phyloP scores from a whole-genome alignment of 2,329 filamentous ascomycete genomes.

The Curvularia hawaiiensis region DNA sequence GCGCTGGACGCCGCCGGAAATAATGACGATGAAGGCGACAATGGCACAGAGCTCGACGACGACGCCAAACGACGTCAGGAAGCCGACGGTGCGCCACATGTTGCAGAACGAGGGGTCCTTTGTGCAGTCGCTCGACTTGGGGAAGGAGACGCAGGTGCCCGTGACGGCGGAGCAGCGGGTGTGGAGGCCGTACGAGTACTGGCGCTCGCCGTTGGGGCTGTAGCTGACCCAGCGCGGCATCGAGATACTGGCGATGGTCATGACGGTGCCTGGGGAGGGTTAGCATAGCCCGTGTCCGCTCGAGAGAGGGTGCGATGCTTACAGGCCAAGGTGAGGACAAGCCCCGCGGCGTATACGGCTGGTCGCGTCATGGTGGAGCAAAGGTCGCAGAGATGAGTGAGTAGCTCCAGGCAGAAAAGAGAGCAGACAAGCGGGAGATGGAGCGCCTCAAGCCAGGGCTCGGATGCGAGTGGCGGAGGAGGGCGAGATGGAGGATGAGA shows the following conservation, averaged over 20 bases:
- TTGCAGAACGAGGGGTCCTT: conserved; percentile 79
- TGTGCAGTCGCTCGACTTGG: conserved; percentile 69
- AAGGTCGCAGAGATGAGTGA: not conserved
- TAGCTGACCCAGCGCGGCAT: conserved; percentile 75
- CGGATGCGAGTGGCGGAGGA: conserved; percentile 11
- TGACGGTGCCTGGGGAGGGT: conserved; percentile 64
- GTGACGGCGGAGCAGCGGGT: conserved; percentile 75
- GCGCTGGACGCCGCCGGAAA: conserved; percentile 78
- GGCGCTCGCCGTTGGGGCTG: conserved; percentile 49
- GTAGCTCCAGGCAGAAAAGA: not conserved
- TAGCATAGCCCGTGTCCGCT: conserved; percentile 10
- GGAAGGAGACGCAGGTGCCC: conserved; percentile 69
- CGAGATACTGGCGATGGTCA: conserved; percentile 72
- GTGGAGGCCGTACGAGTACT: conserved; percentile 73
- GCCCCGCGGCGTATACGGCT: conserved; percentile 55
- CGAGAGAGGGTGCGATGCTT: conserved; percentile 14
- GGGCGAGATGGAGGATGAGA: conserved; percentile 3
- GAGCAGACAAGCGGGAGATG: not conserved
- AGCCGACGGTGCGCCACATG: conserved; percentile 88
- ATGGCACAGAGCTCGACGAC: conserved; percentile 81
- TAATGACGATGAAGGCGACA: conserved; percentile 78
- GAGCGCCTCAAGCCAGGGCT: not conserved
- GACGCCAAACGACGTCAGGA: conserved; percentile 82
- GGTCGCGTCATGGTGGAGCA: conserved; percentile 52
- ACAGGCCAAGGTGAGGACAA: conserved; percentile 54